These are phyloP conservation scores for Hymenoscyphus repandus DNA, from an alignment of 2,329 filamentous ascomycete species.

Conservation along the genomic window DNA sequence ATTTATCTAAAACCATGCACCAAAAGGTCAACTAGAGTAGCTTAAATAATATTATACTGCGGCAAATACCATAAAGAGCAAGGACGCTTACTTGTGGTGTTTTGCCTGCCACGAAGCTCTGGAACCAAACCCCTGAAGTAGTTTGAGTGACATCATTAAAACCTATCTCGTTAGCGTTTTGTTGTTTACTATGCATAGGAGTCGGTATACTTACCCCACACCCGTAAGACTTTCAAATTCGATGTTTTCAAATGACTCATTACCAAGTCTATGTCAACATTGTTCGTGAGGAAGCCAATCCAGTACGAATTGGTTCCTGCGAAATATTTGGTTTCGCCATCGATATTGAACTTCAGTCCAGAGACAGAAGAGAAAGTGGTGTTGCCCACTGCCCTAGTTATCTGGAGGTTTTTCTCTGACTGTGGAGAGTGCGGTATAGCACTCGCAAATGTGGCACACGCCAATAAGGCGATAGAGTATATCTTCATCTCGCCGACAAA, in stretches of 20 bases:
- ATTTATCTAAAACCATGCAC: constrained; percentile 44
- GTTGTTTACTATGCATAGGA: too few species aligned
- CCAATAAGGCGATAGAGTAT: too few species aligned
- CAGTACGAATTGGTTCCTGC: constrained; percentile 52
- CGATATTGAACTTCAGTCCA: constrained; percentile 34
- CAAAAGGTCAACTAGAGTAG: background rate
- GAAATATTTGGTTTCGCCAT: constrained; percentile 41
- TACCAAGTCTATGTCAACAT: constrained; percentile 46
- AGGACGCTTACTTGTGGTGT: background rate
- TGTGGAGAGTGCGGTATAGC: background rate
- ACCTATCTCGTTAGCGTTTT: background rate
- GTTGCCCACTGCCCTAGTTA: background rate
- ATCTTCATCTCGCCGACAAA: too few species aligned
- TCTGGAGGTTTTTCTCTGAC: background rate
- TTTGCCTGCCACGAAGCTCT: constrained; percentile 1
- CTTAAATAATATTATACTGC: background rate
- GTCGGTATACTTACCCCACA: constrained; percentile 42
- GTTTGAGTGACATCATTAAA: constrained; percentile 50
- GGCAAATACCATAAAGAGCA: too few species aligned
- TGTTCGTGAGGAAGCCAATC: constrained; percentile 45
- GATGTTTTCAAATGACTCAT: constrained; percentile 43
- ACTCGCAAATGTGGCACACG: background rate
- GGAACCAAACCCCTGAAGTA: constrained; percentile 5
- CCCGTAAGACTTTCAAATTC: constrained; percentile 51
- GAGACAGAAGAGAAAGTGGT: background rate